Base-by-base conservation (phyloP, 1,139 yeast species). In the Debaryomyces psychrophilus region DNA sequence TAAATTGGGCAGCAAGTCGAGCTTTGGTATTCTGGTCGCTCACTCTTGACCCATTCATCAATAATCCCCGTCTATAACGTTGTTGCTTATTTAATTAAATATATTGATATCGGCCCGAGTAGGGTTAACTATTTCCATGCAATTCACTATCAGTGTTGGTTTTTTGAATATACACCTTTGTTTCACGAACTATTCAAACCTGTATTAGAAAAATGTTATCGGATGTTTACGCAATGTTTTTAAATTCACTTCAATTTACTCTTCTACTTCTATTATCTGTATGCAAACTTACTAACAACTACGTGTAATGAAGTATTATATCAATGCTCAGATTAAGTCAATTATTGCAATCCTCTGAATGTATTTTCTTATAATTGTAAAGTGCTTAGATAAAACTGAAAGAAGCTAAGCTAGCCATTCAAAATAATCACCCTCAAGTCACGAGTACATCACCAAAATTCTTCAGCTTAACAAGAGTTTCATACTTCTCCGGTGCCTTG, bases 1-100 rank as follows among this genome's bases (percentile, higher is more conserved):
- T 82, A 64, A 84, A 86, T 44, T 85, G 83, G 37, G 82, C 82
- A 12, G 90, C 87, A 45, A 80, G 65, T 60, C 74, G 71, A 4
- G 77, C 77, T 41, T 68, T 69, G 28, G 57, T 53, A 49, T 69
- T 69, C 48, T 64, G 66, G 44, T 69, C 73, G 42, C 54, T 57
- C 34, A 57, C 58, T 36, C 57, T 48, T 40, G 54, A 44, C 45
- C 60, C 60, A 53, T 57, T 54, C 60, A 58, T 59, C 29, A 20
- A 38, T 31, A 23, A 12, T 31, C n/a, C 8, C 20, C 17, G 14
- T 14, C 22, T 22, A 12, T 17, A 37, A 15, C 12, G 9, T 39
- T 15, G 22, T 34, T 11, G 36, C 14, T 26, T 22, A 9, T 41
- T 26, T 28, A 17, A 12, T 29, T n/a, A 34, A 14, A 15, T 15